Conservation (phyloP, 2,329 filamentous ascomycete species). For the Diaporthe aspalathi region DNA sequence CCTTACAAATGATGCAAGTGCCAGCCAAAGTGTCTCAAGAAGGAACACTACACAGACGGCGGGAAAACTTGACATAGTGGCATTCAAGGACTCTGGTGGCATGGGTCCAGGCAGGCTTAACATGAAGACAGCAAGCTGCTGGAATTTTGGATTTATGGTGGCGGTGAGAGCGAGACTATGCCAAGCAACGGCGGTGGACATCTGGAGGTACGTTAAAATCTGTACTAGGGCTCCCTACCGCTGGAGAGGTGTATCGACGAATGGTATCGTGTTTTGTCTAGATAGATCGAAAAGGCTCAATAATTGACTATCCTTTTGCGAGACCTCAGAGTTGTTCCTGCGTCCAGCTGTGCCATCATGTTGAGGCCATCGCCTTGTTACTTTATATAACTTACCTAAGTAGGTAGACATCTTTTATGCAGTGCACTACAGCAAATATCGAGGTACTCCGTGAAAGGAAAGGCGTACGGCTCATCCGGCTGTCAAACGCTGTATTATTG, state of each 20-base stretch:
- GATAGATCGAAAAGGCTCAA: background rate
- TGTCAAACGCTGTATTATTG: background rate
- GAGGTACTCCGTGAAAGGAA: background rate
- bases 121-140: too few species aligned
- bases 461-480: slow-evolving; percentile 9
- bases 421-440: background rate
- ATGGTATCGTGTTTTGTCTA: background rate
- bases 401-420: background rate
- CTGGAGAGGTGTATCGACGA: background rate
- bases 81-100: too few species aligned
- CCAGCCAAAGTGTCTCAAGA: too few species aligned
- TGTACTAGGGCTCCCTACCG: too few species aligned
- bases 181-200: too few species aligned
- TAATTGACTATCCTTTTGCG: background rate
- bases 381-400: background rate
- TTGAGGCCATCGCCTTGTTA: background rate
- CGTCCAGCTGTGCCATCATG: background rate
- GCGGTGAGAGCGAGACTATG: too few species aligned
- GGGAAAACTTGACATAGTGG: too few species aligned
- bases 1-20: too few species aligned
- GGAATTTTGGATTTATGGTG: background rate
- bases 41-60: too few species aligned
- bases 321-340: background rate
- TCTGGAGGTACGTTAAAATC: too few species aligned
- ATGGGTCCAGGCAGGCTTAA: too few species aligned